These are phyloP conservation scores for Geranium brycei DNA, from an alignment of 345 rosid genomes.

Conservation along the genomic window DNA sequence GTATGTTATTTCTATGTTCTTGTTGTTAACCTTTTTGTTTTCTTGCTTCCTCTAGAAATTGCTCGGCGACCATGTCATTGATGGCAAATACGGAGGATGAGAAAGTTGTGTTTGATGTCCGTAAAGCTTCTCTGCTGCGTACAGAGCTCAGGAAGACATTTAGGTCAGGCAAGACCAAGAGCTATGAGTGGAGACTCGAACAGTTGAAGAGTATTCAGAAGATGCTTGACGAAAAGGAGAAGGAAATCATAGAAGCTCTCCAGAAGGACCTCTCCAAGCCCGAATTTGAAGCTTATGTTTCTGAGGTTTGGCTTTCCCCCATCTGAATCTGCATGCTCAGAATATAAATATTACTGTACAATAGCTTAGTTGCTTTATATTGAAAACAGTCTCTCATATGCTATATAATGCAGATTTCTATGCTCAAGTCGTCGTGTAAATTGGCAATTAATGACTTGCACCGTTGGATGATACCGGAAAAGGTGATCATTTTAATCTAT, in stretches of 20 bases:
- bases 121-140: constrained; percentile 37
- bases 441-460: constrained; percentile 51
- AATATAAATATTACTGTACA: too few species aligned
- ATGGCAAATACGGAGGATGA: constrained; percentile 11
- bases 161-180: constrained; percentile 48
- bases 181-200: constrained; percentile 66
- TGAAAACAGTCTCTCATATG: not conserved
- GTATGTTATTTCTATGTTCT: not conserved
- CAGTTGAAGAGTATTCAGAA: constrained; percentile 42
- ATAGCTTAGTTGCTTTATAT: not conserved
- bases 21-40: too few species aligned
- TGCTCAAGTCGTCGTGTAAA: constrained; percentile 39
- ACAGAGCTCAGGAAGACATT: constrained; percentile 38
- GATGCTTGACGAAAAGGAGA: constrained; percentile 66
- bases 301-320: constrained; percentile 39
- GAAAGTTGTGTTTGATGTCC: constrained; percentile 19
- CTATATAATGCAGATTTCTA: constrained; percentile 38
- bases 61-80: not conserved
- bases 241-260: constrained; percentile 41
- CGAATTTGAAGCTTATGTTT: constrained; percentile 39
- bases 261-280: constrained; percentile 62
- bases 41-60: not conserved
- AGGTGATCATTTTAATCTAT: constrained; percentile 20
- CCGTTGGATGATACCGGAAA: constrained; percentile 69
- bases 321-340: not conserved